phyloP scores from a whole-genome alignment of 2,329 filamentous ascomycete genomes.

The Calcarisporium arbuscula region DNA sequence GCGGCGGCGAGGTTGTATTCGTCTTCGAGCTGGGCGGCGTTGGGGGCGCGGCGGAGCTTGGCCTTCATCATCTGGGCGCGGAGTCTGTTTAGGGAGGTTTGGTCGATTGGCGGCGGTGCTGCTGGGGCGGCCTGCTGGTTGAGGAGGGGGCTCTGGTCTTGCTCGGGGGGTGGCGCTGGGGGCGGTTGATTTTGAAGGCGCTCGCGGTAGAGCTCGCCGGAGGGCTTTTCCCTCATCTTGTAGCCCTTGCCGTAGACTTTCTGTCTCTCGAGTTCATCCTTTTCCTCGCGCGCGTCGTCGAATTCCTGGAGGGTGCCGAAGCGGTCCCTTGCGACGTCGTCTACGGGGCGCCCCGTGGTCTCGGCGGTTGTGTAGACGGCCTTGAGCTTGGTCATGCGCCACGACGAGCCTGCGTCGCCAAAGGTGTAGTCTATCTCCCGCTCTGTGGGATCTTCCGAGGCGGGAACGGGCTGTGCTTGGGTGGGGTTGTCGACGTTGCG shows the following conservation, averaged over 20 bases:
- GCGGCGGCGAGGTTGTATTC: conserved; percentile 76
- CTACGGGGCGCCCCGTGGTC: conserved; percentile 63
- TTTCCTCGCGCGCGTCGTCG: conserved; percentile 88
- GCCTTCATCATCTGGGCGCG: conserved; percentile 96
- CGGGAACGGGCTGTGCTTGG: background rate
- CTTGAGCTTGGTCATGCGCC: conserved; percentile 94
- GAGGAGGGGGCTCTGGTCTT: conserved; percentile 51
- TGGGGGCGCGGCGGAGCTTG: conserved; percentile 71
- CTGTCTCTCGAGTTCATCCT: conserved; percentile 79
- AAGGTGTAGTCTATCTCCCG: conserved; percentile 67
- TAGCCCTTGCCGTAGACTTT: conserved; percentile 81
- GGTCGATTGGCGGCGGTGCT: conserved; percentile 52
- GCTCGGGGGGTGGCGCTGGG: conserved; percentile 17
- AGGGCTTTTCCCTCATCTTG: conserved; percentile 77
- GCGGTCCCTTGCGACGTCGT: conserved; percentile 76
- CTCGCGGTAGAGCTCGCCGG: conserved; percentile 78
- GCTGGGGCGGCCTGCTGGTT: conserved; percentile 35
- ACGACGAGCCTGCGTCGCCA: conserved; percentile 82
- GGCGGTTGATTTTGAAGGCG: conserved; percentile 55
- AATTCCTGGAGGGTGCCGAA: conserved; percentile 80
- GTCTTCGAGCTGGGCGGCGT: conserved; percentile 69
- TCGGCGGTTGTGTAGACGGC: conserved; percentile 76
- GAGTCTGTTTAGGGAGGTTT: conserved; percentile 78
- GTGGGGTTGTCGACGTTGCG: conserved; percentile 43
- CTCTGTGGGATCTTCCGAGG: conserved; percentile 38